Base-by-base conservation (phyloP, 176 grass and related monocot genomes). In the Ananas comosus region DNA sequence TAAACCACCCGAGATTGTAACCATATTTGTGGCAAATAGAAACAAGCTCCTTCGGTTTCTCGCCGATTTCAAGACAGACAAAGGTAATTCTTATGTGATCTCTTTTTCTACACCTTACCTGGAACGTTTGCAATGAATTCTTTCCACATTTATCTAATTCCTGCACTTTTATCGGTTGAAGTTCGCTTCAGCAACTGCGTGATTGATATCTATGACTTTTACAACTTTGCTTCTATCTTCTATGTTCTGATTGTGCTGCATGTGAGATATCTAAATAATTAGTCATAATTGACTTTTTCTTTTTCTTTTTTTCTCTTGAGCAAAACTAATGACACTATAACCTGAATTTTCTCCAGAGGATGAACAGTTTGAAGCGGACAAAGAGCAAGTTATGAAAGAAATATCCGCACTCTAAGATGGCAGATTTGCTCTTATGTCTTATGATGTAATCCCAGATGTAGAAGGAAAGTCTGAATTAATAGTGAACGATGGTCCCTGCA, bases 41-140 rank as follows among this genome's bases (percentile, higher is more conserved):
- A 81, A 51, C 51, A 91, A 91, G 64, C 76, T 91, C 52, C 68
- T 91, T 27, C 77, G 80, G 50, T 81, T 91, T 63, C 54, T 91
- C 13, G 64, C 24, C n/a, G 84, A 73, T 8, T 91, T 91, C 56
- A 73, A 65, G 0, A 14, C 63, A 12, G 83, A 84, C 11, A 91
- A 84, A 81, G 83, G 88, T 83, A 73, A 82, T 13, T 24, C 54
- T 24, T 14, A 53, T 66, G 3, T 49, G 28, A 11, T 67, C 16
- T 67, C 14, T 28, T n/a, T 49, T 21, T 16, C 17, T 16, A 61
- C 13, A 0, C 56, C 56, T 9, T 61, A n/a, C 3, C 53, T 58
- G n/a, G 33, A 42, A 42, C 56, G n/a, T 10, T 22, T 61, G 10
- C 56, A 61, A 18, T 16, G n/a, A 61, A 61, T 61, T 61, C 56